Evolutionary conservation across 1,284 basidiomycete species (phyloP), one percentile per base, ranked within the genome.

Genomic region (Microbotryum silenes-acaulis): DNA sequence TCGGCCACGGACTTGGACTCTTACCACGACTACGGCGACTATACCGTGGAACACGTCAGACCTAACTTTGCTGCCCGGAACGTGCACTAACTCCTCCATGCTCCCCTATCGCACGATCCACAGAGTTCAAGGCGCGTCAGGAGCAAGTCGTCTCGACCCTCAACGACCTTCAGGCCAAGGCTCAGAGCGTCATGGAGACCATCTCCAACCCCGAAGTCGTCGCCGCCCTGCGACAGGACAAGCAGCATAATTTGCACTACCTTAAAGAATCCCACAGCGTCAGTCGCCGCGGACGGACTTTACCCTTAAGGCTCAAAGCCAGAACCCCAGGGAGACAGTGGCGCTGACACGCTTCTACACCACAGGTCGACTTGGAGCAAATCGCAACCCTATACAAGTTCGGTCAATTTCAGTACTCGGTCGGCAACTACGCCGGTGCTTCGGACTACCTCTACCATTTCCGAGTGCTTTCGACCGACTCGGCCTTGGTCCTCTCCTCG

Each of bases 391-490:
- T 98, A 10, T 98, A 98, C 81, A 91, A 91, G 78, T 97, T 94
- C 77, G 96, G 94, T 60, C 88, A 97, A 75, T 97, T 93, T 81
- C 92, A 96, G 78, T 98, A 91, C 79, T 91, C 92, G 44, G 91
- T 91, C 74, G 94, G 96, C 60, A 91, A 92, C 77, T 98, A 98
- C 81, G 87, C 85, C 69, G 89, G 89, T 64, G 92, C 96, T 23
- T 91, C 92, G 57, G 92, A 97, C 77, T 97, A 96, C 79, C 84
- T 98, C 63, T 93, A 98, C 81, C 94, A 98, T 76, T 98, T 97
- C 83, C 89, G 93, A 65, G 87, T 97, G 53, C 86, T 98, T 65
- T 96, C 93, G 53, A 93, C 92, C 63, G 90, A 96, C 75, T 81
- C 82, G 65, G 88, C 92, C 61, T 86, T 94, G 72, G 91, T 88